Percentiles rank a stretch among this genome's conserved stretches.
Evolutionary conservation across 116 monocot genomes (phyloP).

Genomic region (Iris pallida): DNA sequence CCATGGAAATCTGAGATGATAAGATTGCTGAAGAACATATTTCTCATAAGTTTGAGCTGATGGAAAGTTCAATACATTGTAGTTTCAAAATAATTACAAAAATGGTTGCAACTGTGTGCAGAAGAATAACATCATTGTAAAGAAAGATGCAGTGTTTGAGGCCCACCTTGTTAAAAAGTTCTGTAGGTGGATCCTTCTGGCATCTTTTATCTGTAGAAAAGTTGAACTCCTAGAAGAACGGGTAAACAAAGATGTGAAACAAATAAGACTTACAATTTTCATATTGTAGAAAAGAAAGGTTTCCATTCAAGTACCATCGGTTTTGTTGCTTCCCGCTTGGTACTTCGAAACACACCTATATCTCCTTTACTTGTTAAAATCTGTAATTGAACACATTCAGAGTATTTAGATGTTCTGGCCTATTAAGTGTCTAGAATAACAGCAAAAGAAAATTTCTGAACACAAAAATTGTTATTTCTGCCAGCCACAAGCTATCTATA

Average conservation of each 20-base stretch:
- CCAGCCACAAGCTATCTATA: too few relatives aligned
- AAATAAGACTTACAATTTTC: neutral
- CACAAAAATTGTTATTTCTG: too few relatives aligned
- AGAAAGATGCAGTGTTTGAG: neutral
- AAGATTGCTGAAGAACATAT: neutral
- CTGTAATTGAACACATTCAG: conserved; percentile 6
- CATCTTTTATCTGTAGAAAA: conserved; percentile 32
- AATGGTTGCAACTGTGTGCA: neutral
- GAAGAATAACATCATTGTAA: neutral
- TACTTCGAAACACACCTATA: conserved; percentile 22
- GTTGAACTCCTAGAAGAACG: conserved; percentile 38
- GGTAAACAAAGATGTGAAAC: conserved; percentile 1
- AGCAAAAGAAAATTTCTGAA: too few relatives aligned
- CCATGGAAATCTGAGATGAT: neutral
- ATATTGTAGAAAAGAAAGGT: neutral
- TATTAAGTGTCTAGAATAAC: too few relatives aligned
- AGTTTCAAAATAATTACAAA: neutral
- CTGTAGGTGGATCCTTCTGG: conserved; percentile 34
- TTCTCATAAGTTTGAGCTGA: neutral
- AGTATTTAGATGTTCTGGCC: too few relatives aligned
- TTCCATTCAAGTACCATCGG: conserved; percentile 9
- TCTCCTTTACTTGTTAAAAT: conserved; percentile 22
- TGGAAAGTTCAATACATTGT: neutral
- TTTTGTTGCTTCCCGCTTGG: conserved; percentile 20
- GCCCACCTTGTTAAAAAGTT: conserved; percentile 52